Evolutionary conservation across 768 basidiomycete genomes (phyloP).

Genomic region (Termitomyces sp.): DNA sequence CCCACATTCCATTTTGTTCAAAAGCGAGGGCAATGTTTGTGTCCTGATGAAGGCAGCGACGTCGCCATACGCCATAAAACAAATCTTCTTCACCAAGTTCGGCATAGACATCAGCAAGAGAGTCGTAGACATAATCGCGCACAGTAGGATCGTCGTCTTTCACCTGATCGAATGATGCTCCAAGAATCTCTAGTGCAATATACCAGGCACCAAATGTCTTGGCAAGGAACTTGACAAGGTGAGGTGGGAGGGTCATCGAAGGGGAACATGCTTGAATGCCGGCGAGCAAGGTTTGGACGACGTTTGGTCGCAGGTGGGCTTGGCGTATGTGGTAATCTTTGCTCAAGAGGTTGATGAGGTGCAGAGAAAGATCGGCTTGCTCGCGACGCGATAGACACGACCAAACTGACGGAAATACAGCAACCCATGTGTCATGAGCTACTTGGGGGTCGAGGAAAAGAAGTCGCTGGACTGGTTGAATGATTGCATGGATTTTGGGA

Average conservation of each 20-base stretch:
- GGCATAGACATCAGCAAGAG: slow-evolving; percentile 91
- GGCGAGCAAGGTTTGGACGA: slow-evolving; percentile 84
- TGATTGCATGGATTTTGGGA: slow-evolving; percentile 45
- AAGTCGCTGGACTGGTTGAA: slow-evolving; percentile 78
- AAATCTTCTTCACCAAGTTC: slow-evolving; percentile 95
- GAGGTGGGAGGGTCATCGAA: slow-evolving; percentile 85
- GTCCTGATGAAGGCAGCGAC: slow-evolving; percentile 82
- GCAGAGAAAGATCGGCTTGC: slow-evolving; percentile 82
- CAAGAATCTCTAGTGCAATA: slow-evolving; percentile 79
- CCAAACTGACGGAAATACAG: slow-evolving; percentile 85
- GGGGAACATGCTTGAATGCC: slow-evolving; percentile 84
- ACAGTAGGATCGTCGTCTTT: slow-evolving; percentile 77
- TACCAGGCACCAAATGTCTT: slow-evolving; percentile 98
- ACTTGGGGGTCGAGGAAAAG: slow-evolving; percentile 72
- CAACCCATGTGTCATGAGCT: slow-evolving; percentile 83
- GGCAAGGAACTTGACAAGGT: slow-evolving; percentile 92
- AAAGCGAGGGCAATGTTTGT: slow-evolving; percentile 85
- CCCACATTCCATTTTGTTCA: slow-evolving; percentile 98
- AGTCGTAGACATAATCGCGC: slow-evolving; percentile 82
- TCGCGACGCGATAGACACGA: slow-evolving; percentile 78
- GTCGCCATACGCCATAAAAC: slow-evolving; percentile 94
- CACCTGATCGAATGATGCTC: slow-evolving; percentile 68
- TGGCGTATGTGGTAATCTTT: slow-evolving; percentile 93
- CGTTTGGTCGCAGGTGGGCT: slow-evolving; percentile 83
- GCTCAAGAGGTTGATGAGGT: slow-evolving; percentile 85